Base-by-base conservation (phyloP, 179 eudicot species). In the Spinacia oleracea region DNA sequence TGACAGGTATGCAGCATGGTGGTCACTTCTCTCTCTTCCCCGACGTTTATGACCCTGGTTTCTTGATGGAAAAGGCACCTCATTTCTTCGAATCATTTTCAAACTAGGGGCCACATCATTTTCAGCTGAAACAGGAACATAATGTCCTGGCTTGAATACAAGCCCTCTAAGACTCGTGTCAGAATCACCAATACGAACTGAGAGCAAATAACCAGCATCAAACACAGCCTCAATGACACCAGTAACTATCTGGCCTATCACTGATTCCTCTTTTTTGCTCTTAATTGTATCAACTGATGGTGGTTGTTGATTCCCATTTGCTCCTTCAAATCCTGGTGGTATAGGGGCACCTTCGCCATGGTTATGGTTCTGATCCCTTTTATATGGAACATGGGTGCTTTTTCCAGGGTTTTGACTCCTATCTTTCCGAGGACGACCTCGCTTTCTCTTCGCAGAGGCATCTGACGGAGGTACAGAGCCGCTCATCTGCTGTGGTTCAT, bases 351-450 rank as follows among this genome's bases (percentile, higher is more conserved):
- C 64, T 65, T 48, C 84, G 27, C 78, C 76, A 59, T 29, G 74
- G 35, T 63, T 76, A 46, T 50, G 85, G 70, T 45, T 79, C 23
- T 76, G 80, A 31, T 68, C 74, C 48, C 65, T 77, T 45, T 64
- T 66, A 50, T 70, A 79, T 2, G 82, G 78, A 16, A 64, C 25
- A 53, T 67, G 62, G 56, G 77, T 46, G 70, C 31, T 45, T 79
- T 66, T 76, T 1, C 69, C 74, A 35, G 84, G 87, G 20, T 45
- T 79, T 60, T 81, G 86, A 76, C 83, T 86, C n/a, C 73, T 83
- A 81, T 91, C 93, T 86, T 91, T 96, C 46, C 93, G 90, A 12
- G 98, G 98, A 69, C 98, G 96, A 53, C 99, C 99, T 35, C 99
- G 88, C 83, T 87, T 89, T 76, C 93, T 88, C 79, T 90, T 91